phyloP scores from a whole-genome alignment of 2,329 filamentous ascomycete genomes.

The Helicocarpus griseus region DNA sequence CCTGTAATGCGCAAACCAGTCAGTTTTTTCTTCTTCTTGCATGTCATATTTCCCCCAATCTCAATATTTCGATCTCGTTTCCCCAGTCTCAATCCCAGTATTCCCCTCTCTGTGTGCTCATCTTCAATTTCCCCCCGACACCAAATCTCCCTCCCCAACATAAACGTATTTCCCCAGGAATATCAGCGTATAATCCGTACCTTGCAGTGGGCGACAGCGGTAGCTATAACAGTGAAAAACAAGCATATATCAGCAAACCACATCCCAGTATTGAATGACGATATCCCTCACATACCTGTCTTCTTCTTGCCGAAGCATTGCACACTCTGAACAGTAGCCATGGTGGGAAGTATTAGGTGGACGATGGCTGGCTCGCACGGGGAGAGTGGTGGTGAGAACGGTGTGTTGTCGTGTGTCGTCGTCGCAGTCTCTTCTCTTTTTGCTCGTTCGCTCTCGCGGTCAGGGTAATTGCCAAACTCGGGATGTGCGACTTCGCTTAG shows the following conservation, averaged over 20 bases:
- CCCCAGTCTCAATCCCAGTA: too few species aligned
- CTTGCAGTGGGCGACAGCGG: slow-evolving; percentile 88
- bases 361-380: slow-evolving; percentile 28
- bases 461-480: slow-evolving; percentile 18
- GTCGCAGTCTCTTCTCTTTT: slow-evolving; percentile 24
- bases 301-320: slow-evolving; percentile 99
- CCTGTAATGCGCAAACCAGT: slow-evolving; percentile 32
- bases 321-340: slow-evolving; percentile 71
- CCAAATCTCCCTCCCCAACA: slow-evolving; percentile 6
- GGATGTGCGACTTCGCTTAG: slow-evolving; percentile 34
- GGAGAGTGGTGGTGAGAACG: slow-evolving; percentile 19
- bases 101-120: neutral
- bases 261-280: neutral
- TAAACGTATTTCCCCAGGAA: neutral
- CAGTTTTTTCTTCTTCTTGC: neutral
- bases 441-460: slow-evolving; percentile 2
- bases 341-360: slow-evolving; percentile 43
- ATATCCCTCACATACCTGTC: slow-evolving; percentile 43
- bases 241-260: slow-evolving; percentile 10
- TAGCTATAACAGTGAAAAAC: slow-evolving; percentile 51
- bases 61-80: neutral
- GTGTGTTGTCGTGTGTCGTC: slow-evolving; percentile 16
- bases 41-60: neutral
- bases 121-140: neutral
- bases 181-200: slow-evolving; percentile 39